phyloP scores from a whole-genome alignment of 2,329 filamentous ascomycete genomes.

The Huntiella abstrusa region DNA sequence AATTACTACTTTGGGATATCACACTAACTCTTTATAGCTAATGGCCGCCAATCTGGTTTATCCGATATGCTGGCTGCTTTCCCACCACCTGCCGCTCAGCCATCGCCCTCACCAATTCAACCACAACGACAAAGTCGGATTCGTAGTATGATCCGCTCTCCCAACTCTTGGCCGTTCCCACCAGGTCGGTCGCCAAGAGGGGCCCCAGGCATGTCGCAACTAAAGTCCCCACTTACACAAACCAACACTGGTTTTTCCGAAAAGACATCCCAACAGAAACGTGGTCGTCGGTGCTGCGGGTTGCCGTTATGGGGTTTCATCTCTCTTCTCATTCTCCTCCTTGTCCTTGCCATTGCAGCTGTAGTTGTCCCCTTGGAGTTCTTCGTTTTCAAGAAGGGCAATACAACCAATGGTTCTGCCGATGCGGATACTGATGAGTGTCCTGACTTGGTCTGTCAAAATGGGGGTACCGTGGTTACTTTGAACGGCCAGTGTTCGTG shows the following conservation, averaged over 20 bases:
- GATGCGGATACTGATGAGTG: constrained; percentile 32
- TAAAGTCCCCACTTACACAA: constrained; percentile 7
- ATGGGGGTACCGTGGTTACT: constrained; percentile 62
- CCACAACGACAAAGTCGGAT: constrained; percentile 14
- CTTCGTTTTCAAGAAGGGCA: constrained; percentile 33
- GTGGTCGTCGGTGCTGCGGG: constrained; percentile 56
- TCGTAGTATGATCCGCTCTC: constrained; percentile 24
- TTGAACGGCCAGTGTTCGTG: constrained; percentile 56
- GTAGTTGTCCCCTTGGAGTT: constrained; percentile 58
- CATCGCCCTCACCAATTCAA: constrained; percentile 18
- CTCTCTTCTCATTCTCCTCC: constrained; percentile 39
- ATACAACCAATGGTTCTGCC: constrained; percentile 17
- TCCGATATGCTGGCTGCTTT: constrained; percentile 50
- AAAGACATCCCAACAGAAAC: constrained; percentile 15
- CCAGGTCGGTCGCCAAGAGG: constrained; percentile 13
- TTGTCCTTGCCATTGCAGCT: constrained; percentile 61
- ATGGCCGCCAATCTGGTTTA: constrained; percentile 32
- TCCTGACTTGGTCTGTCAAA: constrained; percentile 45
- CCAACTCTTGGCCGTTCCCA: constrained; percentile 31
- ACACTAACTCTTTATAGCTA: constrained; percentile 14
- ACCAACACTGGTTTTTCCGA: constrained; percentile 10
- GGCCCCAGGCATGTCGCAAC: constrained; percentile 5
- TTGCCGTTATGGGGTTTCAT: constrained; percentile 66
- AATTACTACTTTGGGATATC: background rate
- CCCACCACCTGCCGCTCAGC: constrained; percentile 31